Evolutionary conservation across 257 asterid genomes (phyloP).

Genomic region (Fraxinus cuspidata): DNA sequence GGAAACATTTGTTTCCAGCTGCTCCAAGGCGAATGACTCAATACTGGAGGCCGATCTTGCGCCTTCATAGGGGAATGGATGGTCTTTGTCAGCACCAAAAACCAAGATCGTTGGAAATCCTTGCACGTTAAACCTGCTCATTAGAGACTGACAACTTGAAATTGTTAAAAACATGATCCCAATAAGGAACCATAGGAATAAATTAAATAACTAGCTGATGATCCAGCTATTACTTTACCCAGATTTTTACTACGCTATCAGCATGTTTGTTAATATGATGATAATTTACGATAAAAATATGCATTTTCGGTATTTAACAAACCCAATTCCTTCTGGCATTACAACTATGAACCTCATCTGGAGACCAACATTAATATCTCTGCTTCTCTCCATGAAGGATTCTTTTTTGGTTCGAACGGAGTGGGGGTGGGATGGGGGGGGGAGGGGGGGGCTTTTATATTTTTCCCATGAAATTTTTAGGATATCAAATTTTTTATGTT

Average conservation of each 20-base stretch:
- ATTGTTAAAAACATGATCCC: conserved; percentile 38
- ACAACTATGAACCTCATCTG: no score
- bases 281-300: not conserved
- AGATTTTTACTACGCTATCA: not conserved
- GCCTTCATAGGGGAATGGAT: conserved; percentile 80
- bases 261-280: not conserved
- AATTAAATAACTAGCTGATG: not conserved
- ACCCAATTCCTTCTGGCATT: no score
- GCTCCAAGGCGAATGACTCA: conserved; percentile 86
- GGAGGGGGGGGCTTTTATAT: no score
- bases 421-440: no score
- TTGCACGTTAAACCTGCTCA: conserved; percentile 94
- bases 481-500: no score
- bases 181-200: not conserved
- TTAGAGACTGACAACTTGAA: conserved; percentile 70
- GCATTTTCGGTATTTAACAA: not conserved
- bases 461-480: no score
- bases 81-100: conserved; percentile 87
- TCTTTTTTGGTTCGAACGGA: no score
- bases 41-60: conserved; percentile 89
- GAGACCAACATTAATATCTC: no score
- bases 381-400: no score
- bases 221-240: not conserved
- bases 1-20: conserved; percentile 77
- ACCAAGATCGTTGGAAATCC: conserved; percentile 98